phyloP scores from a whole-genome alignment of 352 stramenopile species.

The Peronospora farinosa region DNA sequence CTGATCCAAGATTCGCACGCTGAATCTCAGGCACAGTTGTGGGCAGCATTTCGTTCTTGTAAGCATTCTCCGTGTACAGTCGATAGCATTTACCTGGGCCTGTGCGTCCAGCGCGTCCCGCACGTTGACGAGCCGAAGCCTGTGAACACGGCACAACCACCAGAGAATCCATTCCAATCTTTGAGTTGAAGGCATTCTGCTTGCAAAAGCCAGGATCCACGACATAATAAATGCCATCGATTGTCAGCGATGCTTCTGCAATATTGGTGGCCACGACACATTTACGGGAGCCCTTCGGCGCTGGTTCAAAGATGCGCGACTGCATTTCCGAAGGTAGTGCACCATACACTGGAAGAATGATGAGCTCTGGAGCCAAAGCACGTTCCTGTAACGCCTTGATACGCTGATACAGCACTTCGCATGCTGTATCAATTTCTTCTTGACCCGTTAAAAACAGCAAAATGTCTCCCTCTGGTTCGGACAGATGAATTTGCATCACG shows the following conservation, averaged over 20 bases:
- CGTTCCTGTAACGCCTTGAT: conserved; percentile 94
- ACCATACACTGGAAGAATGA: conserved; percentile 98
- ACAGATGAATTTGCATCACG: conserved; percentile 99
- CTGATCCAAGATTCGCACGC: conserved; percentile 95
- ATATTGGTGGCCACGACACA: conserved; percentile 99
- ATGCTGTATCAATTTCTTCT: conserved; percentile 98
- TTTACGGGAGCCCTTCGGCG: conserved; percentile 92
- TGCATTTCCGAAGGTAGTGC: conserved; percentile 98
- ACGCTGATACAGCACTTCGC: conserved; percentile 95
- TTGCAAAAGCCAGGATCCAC: conserved; percentile 95
- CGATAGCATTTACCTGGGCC: conserved; percentile 99
- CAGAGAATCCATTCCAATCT: conserved; percentile 99
- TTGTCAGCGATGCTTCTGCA: conserved; percentile 98
- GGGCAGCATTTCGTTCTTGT: conserved; percentile 96
- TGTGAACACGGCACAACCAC: conserved; percentile 98
- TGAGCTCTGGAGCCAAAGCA: conserved; percentile 94
- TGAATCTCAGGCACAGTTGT: conserved; percentile 99
- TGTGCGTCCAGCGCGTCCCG: conserved; percentile 95
- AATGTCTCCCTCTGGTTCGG: conserved; percentile 96
- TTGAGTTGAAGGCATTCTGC: conserved; percentile 98
- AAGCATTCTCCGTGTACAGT: conserved; percentile 98
- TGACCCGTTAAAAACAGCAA: conserved; percentile 98
- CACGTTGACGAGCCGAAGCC: conserved; percentile 95
- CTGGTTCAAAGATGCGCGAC: conserved; percentile 97
- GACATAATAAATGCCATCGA: conserved; percentile 96